Evolutionary conservation across 176 grass and related monocot species (phyloP).

Genomic region (Juncus effusus): DNA sequence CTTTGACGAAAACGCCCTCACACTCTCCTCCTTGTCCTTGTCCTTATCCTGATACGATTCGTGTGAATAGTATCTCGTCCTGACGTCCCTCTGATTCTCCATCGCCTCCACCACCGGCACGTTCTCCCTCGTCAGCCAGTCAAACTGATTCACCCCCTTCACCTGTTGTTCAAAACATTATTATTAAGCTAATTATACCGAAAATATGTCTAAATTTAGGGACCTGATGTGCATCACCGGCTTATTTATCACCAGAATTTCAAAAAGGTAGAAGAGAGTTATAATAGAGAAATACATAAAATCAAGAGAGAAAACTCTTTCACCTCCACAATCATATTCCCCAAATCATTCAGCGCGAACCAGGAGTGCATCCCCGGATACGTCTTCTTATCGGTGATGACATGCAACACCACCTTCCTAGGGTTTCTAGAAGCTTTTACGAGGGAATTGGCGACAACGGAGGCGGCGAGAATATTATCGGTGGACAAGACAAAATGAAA

Average conservation of each 20-base stretch:
- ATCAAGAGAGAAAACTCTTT: too few relatives aligned
- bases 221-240: too few relatives aligned
- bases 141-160: constrained; percentile 93
- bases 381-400: constrained; percentile 97
- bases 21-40: constrained; percentile 49
- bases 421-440: constrained; percentile 68
- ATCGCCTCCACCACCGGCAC: constrained; percentile 83
- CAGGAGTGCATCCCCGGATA: constrained; percentile 98
- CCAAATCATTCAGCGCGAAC: constrained; percentile 78
- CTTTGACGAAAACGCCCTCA: constrained; percentile 80
- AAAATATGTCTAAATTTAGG: too few relatives aligned
- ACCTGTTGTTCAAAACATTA: too few relatives aligned
- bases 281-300: too few relatives aligned
- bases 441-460: constrained; percentile 80
- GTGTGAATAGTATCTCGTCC: constrained; percentile 38
- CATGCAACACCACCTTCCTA: constrained; percentile 83
- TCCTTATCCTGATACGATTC: too few relatives aligned
- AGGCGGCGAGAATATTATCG: constrained; percentile 97
- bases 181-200: too few relatives aligned
- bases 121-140: constrained; percentile 96
- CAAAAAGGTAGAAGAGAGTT: too few relatives aligned
- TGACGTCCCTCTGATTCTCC: constrained; percentile 67
- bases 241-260: too few relatives aligned
- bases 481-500: constrained; percentile 83
- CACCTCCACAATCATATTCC: constrained; percentile 71